Conservation (phyloP, 352 stramenopile species). For the Saprolegnia parasitica region DNA sequence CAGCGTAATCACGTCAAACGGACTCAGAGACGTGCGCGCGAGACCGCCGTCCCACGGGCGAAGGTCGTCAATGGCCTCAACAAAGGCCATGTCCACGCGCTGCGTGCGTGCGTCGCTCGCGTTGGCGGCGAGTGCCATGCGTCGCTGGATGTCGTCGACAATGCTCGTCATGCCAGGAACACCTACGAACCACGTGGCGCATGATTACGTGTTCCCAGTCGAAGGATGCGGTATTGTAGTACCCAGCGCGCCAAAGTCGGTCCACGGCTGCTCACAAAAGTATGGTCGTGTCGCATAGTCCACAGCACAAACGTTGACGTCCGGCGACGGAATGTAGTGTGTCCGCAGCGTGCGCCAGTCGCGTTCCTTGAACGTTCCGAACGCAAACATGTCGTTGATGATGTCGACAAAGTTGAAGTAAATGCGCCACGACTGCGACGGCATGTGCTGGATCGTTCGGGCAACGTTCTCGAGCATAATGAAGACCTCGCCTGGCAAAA, state of each 20-base stretch:
- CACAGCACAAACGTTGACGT: neutral
- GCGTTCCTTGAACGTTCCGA: neutral
- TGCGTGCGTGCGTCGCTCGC: neutral
- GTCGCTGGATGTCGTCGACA: neutral
- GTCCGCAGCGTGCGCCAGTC: neutral
- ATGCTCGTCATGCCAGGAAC: too few species aligned
- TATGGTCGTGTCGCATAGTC: neutral
- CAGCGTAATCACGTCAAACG: neutral
- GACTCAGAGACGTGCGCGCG: neutral
- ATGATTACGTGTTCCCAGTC: too few species aligned
- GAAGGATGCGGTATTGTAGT: too few species aligned
- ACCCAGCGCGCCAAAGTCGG: slow-evolving; percentile 1
- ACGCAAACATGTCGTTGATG: slow-evolving; percentile 3
- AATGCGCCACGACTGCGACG: neutral
- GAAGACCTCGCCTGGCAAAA: neutral
- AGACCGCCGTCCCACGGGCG: neutral
- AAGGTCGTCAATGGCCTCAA: neutral
- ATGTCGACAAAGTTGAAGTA: slow-evolving; percentile 9
- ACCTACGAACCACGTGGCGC: too few species aligned
- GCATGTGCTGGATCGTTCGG: neutral
- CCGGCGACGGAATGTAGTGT: neutral
- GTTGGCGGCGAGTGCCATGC: neutral
- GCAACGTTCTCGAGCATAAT: slow-evolving; percentile 2
- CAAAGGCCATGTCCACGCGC: neutral
- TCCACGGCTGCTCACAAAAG: slow-evolving; percentile 1